A percentile compares a stretch with the other conserved stretches of the same genome.
phyloP scores from a whole-genome alignment of 805 yeast species.

The Pichia eremophila region DNA sequence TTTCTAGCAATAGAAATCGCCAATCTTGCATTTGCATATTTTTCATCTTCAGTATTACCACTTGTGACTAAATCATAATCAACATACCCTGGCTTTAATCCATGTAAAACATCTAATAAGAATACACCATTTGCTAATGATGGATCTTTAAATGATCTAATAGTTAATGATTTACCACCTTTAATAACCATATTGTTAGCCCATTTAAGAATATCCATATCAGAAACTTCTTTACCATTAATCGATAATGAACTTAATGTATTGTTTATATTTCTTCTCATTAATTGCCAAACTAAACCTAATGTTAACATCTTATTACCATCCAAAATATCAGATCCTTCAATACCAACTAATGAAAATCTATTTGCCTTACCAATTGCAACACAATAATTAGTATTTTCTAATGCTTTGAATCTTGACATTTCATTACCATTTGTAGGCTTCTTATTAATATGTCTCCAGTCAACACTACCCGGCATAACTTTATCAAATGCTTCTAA shows the following conservation, averaged over 20 bases:
- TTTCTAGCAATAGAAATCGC: conserved; percentile 98
- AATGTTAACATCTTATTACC: conserved; percentile 83
- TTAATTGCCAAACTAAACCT: conserved; percentile 95
- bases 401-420: conserved; percentile 88
- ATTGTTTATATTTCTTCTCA: conserved; percentile 88
- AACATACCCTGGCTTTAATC: conserved; percentile 94
- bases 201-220: conserved; percentile 85
- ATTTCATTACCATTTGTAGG: conserved; percentile 70
- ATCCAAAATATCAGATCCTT: conserved; percentile 94
- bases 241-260: conserved; percentile 68
- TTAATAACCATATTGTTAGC: conserved; percentile 78
- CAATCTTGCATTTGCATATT: conserved; percentile 87
- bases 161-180: conserved; percentile 67
- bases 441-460: conserved; percentile 71
- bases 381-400: conserved; percentile 97
- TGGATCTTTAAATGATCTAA: conserved; percentile 81
- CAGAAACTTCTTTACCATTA: conserved; percentile 69
- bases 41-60: conserved; percentile 75
- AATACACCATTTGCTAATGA: conserved; percentile 70
- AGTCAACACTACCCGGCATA: conserved; percentile 82
- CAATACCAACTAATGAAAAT: conserved; percentile 94
- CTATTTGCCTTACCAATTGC: conserved; percentile 88
- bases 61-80: conserved; percentile 85
- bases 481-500: conserved; percentile 94
- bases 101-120: conserved; percentile 82